phyloP scores from a whole-genome alignment of 2,329 filamentous ascomycete species.

The Penicillium digitatum region DNA sequence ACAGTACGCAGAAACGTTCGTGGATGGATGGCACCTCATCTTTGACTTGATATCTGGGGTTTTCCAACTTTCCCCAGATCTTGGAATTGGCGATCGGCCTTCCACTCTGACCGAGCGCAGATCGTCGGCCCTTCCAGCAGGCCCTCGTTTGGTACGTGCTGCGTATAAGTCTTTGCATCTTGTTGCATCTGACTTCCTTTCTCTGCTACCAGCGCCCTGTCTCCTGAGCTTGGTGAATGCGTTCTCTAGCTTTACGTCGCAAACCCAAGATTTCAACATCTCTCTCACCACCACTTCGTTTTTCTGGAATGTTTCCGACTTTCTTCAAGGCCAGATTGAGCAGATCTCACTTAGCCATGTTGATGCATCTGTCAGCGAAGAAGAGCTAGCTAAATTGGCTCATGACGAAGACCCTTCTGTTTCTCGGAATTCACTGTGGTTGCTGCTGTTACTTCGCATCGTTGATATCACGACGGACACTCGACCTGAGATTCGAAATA shows the following conservation, averaged over 20 bases:
- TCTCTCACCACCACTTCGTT: slow-evolving; percentile 91
- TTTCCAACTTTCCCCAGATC: slow-evolving; percentile 53
- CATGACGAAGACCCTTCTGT: slow-evolving; percentile 56
- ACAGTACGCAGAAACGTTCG: slow-evolving; percentile 77
- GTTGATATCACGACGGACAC: slow-evolving; percentile 41
- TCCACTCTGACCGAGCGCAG: slow-evolving; percentile 15
- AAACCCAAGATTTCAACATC: slow-evolving; percentile 90
- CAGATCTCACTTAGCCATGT: slow-evolving; percentile 38
- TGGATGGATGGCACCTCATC: slow-evolving; percentile 78
- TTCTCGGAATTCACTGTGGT: slow-evolving; percentile 45
- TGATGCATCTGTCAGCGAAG: slow-evolving; percentile 50
- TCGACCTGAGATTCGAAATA: slow-evolving; percentile 46
- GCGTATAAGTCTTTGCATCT: slow-evolving; percentile 88
- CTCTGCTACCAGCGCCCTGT: slow-evolving; percentile 66
- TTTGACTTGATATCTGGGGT: slow-evolving; percentile 83
- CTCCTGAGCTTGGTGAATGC: slow-evolving; percentile 78
- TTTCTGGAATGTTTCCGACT: slow-evolving; percentile 93
- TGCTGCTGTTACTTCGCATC: slow-evolving; percentile 38
- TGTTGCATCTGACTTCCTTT: slow-evolving; percentile 89
- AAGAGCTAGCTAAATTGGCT: slow-evolving; percentile 56
- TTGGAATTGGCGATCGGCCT: slow-evolving; percentile 28
- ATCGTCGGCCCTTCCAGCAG: slow-evolving; percentile 40
- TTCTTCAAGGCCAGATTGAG: slow-evolving; percentile 57
- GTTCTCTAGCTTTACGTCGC: slow-evolving; percentile 81
- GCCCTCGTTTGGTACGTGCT: slow-evolving; percentile 72